Conservation (phyloP, 2,329 filamentous ascomycete species). For the Colletotrichum zoysiae region DNA sequence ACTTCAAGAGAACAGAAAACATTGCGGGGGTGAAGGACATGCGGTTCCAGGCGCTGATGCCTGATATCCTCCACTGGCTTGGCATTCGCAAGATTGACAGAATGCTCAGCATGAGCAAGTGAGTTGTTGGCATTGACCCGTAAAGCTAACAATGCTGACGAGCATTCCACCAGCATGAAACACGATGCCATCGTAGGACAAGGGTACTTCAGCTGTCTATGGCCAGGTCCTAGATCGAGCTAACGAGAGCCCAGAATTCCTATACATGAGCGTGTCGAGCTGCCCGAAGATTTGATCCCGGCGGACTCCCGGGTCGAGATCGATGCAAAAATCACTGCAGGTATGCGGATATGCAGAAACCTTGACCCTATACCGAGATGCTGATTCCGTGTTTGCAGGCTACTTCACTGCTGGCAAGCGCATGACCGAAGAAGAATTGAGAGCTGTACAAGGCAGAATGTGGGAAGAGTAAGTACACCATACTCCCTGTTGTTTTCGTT, state of each 20-base stretch:
- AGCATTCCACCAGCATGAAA: conserved; percentile 75
- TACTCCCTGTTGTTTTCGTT: not conserved
- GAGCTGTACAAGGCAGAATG: conserved; percentile 86
- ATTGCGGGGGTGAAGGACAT: conserved; percentile 97
- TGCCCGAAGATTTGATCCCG: conserved; percentile 94
- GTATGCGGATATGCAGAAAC: conserved; percentile 60
- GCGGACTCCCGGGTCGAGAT: conserved; percentile 98
- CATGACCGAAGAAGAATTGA: conserved; percentile 88
- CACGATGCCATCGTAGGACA: conserved; percentile 89
- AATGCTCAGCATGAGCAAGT: conserved; percentile 99
- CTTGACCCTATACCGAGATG: not conserved
- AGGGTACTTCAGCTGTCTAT: conserved; percentile 64
- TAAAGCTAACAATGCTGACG: conserved; percentile 16
- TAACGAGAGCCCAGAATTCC: conserved; percentile 70
- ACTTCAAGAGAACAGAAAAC: conserved; percentile 98
- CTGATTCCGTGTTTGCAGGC: conserved; percentile 55
- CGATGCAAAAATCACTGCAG: conserved; percentile 97
- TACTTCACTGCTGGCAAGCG: conserved; percentile 90
- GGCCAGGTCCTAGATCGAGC: not conserved
- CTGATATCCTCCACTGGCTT: conserved; percentile 96
- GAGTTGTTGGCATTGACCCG: conserved; percentile 51
- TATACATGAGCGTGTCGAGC: conserved; percentile 89
- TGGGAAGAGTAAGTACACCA: conserved; percentile 82
- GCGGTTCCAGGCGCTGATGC: conserved; percentile 98
- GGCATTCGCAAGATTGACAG: conserved; percentile 98